Base-by-base conservation (phyloP, 2,329 filamentous ascomycete species). In the Neopestalotiopsis sp. region DNA sequence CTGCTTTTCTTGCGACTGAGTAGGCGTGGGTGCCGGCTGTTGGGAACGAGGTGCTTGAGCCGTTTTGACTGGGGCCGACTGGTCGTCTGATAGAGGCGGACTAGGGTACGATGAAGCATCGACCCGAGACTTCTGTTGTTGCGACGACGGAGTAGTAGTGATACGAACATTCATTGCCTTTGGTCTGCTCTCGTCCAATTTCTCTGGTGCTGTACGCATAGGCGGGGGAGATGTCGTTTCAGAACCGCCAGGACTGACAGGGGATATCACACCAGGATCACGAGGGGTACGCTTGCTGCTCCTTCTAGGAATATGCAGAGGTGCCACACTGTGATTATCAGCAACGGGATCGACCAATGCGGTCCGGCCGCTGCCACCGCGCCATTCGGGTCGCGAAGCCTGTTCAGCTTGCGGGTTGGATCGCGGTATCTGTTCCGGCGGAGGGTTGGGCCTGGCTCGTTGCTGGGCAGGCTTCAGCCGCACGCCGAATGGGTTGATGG, bases 331-430 rank as follows among this genome's bases (percentile, higher is more conserved):
- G 57, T 81, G 82, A 45, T 88, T 88, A 76, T 93, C 91, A 75
- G 84, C 86, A 49, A 93, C 86, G 3, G 91, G 90, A 59, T 86
- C 85, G 42, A 92, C 86, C 68, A 93, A 84, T 45, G 87, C 83
- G 57, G 86, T 86, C 72, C 92, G 88, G 34, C 92, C 92, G 76
- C 90, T 94, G 49, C 90, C 89, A 20, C 92, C 92, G 74, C 90
- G 91, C 92, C 92, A 94, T 68, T 90, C 85, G 5, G 90, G 89
- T 28, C 85, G 83, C n/a, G 74, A 69, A 20, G 73, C 69, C 6
- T 72, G 71, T 28, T 75, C 73, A n/a, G 72, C 70, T 67, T 76
- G 71, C 32, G 73, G 68, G 57, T 64, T 74, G n/a, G 70, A 71
- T 42, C 73, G 34, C 17, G 45, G 45, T 7, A 17, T 20, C 45